phyloP scores from a whole-genome alignment of 2,329 filamentous ascomycete species.

The Ophiostoma novo-ulmi region DNA sequence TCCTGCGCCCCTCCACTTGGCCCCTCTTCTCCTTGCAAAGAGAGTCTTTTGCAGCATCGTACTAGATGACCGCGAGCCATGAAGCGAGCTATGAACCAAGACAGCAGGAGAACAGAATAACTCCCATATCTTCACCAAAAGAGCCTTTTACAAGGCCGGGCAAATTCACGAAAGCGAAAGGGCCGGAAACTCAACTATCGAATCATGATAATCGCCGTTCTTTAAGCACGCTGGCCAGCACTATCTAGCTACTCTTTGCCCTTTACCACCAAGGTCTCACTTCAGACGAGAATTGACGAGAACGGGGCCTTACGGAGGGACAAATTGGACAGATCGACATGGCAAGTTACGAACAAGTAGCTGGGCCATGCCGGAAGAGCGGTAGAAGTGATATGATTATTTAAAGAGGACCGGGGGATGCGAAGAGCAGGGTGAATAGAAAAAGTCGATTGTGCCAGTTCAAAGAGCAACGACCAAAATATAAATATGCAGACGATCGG shows the following conservation, averaged over 20 bases:
- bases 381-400: not conserved
- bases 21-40: not conserved
- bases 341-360: not conserved
- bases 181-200: not conserved
- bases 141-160: not conserved
- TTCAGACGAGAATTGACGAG: too few relatives aligned
- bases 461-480: not conserved
- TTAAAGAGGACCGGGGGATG: not conserved
- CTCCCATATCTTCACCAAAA: not conserved
- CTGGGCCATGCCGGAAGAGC: not conserved
- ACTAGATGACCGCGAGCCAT: not conserved
- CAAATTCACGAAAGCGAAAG: not conserved
- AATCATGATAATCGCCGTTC: not conserved
- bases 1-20: not conserved
- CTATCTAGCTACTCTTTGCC: not conserved
- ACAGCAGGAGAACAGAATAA: not conserved
- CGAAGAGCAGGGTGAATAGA: not conserved
- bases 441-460: not conserved
- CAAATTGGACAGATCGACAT: not conserved
- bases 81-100: not conserved
- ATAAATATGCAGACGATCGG: not conserved
- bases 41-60: not conserved
- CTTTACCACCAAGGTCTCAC: not conserved
- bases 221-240: not conserved
- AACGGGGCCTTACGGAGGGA: not conserved